Evolutionary conservation across 495 filamentous ascomycete genomes (phyloP), one percentile per base, ranked within the genome.

Genomic region (Penicillium dipodomyicola): DNA sequence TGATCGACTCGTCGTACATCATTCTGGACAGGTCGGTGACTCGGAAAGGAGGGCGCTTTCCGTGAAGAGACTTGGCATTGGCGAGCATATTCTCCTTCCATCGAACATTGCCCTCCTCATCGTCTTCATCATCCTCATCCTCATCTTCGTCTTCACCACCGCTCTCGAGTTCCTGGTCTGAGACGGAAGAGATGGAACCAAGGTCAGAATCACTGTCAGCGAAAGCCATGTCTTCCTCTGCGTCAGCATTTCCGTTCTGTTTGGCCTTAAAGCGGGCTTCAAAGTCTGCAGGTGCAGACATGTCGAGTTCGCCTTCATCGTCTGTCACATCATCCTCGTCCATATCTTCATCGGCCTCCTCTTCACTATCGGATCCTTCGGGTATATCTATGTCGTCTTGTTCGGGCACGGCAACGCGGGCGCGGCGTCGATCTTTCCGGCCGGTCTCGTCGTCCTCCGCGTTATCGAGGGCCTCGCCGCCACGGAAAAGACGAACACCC

Each of bases 181-280:
- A 84, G 4, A 77, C 86, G 3, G 81, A 82, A n/a, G 88, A 95
- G 35, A 96, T 73, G 14, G 94, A 97, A 12, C 94, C 94, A 4
- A 97, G 76, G 68, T 97, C 95, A 7, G 93, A 97, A 66, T 98
- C 94, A 64, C 89, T 94, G 64, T 97, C 92, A 1, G 93, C 92
- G 70, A 96, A 98, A n/a, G 83, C 88, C 59, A 96, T 57, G 50
- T 85, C 83, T 40, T 83, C 87, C 33, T 86, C 84, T 12, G 78
- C 75, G 9, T 70, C 80, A 7, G 33, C 33, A 4, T 63, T 66
- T 49, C 68, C 76, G 35, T 76, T 73, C 53, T 79, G 78, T 60
- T 65, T 72, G 59, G 73, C 75, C 65, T 68, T 78, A 64, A 72
- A 78, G 46, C 48, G 72, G 23, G 60, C 67, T 46, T 63, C 72